phyloP scores from a whole-genome alignment of 75 land plant species.

The Isoetes taiwanensis region DNA sequence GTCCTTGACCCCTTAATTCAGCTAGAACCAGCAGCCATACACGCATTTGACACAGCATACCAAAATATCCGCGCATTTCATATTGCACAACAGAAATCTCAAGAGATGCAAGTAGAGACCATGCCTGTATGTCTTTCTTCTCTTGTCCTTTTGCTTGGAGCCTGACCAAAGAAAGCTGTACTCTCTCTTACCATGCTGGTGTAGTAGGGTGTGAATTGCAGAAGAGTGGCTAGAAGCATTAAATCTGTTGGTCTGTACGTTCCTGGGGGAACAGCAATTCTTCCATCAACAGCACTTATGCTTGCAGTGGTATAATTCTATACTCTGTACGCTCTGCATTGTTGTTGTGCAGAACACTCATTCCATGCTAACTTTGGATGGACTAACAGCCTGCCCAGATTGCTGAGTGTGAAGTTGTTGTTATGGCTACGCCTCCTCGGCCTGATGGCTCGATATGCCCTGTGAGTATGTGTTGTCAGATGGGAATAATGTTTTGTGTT shows the following conservation, averaged over 20 bases:
- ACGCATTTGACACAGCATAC: slow-evolving; percentile 95
- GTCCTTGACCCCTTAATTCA: no score
- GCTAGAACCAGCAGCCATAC: slow-evolving; percentile 70
- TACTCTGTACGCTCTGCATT: not conserved
- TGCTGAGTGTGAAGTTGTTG: slow-evolving; percentile 84
- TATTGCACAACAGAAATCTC: slow-evolving; percentile 57
- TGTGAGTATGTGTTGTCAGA: slow-evolving; percentile 29
- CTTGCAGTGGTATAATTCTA: slow-evolving; percentile 70
- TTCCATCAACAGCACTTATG: slow-evolving; percentile 99
- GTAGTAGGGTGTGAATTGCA: slow-evolving; percentile 87
- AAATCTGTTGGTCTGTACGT: slow-evolving; percentile 90
- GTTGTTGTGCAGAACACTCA: not conserved
- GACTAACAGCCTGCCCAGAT: slow-evolving; percentile 99
- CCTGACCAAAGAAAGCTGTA: no score
- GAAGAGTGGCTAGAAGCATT: slow-evolving; percentile 78
- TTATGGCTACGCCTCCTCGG: slow-evolving; percentile 92
- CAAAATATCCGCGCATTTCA: slow-evolving; percentile 85
- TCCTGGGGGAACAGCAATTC: slow-evolving; percentile 98
- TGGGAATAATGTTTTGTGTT: no score
- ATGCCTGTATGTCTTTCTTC: slow-evolving; percentile 94
- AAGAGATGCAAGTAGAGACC: slow-evolving; percentile 70
- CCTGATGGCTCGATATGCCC: slow-evolving; percentile 90
- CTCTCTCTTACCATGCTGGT: not conserved
- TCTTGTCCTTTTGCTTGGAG: not conserved
- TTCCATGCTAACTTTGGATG: not conserved